These are phyloP conservation scores for Paramecium bursaria DNA, from an alignment of 73 alveolate genomes.

Conservation along the genomic window DNA sequence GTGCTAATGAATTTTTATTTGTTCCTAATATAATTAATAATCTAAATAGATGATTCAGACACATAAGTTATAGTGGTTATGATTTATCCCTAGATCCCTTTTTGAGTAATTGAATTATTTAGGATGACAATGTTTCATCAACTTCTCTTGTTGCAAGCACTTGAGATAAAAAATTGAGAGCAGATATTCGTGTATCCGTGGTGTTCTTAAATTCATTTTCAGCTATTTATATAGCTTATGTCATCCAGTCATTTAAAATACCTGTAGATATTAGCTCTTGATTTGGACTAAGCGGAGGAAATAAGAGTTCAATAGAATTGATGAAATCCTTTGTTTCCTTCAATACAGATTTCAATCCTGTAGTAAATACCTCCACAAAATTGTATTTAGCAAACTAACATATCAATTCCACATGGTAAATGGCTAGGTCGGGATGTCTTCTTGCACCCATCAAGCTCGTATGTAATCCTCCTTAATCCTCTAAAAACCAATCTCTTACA, in stretches of 20 bases:
- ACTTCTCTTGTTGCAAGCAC: constrained; percentile 73
- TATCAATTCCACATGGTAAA: constrained; percentile 61
- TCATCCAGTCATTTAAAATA: constrained; percentile 82
- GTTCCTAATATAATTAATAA: constrained; percentile 83
- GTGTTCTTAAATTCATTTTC: constrained; percentile 81
- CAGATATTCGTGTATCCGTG: constrained; percentile 81
- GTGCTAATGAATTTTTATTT: constrained; percentile 95
- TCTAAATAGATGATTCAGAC: constrained; percentile 75
- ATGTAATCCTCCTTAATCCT: constrained; percentile 88
- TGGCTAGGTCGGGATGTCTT: constrained; percentile 83
- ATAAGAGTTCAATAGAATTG: constrained; percentile 66
- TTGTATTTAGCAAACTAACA: constrained; percentile 71
- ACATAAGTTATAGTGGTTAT: constrained; percentile 70
- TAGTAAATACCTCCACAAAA: constrained; percentile 73
- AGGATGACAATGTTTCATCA: constrained; percentile 75
- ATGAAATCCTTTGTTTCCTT: constrained; percentile 67
- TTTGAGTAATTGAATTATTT: constrained; percentile 72
- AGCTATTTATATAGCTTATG: constrained; percentile 77
- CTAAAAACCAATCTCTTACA: constrained; percentile 90
- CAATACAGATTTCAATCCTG: constrained; percentile 57
- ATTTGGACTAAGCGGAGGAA: constrained; percentile 68
- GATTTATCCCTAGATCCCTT: constrained; percentile 80
- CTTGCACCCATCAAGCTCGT: constrained; percentile 82
- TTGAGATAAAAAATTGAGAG: constrained; percentile 79
- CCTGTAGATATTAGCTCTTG: constrained; percentile 75